A percentile compares a stretch with the other conserved stretches of the same genome.
These are phyloP conservation scores for Monosporozyma siamensis DNA, from an alignment of 805 yeast species.

Conservation along the genomic window DNA sequence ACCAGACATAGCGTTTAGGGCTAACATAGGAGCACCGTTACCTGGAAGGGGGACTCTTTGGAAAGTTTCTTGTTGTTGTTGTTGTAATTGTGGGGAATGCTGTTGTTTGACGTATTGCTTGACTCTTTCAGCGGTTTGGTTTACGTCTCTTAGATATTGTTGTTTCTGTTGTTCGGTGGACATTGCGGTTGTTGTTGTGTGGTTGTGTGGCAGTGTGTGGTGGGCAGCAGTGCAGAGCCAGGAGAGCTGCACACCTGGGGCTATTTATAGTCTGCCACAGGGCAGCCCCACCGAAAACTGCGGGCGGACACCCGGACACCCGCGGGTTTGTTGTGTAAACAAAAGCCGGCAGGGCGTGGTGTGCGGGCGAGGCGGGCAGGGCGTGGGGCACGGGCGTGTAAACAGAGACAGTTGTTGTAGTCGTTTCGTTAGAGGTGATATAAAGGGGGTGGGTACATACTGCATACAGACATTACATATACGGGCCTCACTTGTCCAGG, in stretches of 20 bases:
- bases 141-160: conserved; percentile 10
- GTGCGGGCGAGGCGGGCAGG: too few species aligned
- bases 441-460: not conserved
- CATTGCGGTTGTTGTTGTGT: not conserved
- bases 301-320: too few species aligned
- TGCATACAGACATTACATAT: too few species aligned
- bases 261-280: too few species aligned
- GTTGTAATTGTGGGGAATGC: conserved; percentile 6
- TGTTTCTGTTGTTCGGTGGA: conserved; percentile 7
- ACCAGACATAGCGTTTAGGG: conserved; percentile 26
- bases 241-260: too few species aligned
- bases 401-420: too few species aligned
- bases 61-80: conserved; percentile 12
- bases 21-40: conserved; percentile 29
- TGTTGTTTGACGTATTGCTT: conserved; percentile 10
- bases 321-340: too few species aligned
- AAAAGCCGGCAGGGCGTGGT: too few species aligned
- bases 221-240: too few species aligned
- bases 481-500: not conserved
- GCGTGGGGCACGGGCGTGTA: too few species aligned
- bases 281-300: too few species aligned
- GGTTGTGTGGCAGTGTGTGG: conserved; percentile 2
- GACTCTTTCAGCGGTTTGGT: conserved; percentile 8
- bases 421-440: too few species aligned
- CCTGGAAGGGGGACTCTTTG: conserved; percentile 32